These are phyloP conservation scores for Poteriospumella lacustris DNA, from an alignment of 108 stramenopile species.

Conservation along the genomic window DNA sequence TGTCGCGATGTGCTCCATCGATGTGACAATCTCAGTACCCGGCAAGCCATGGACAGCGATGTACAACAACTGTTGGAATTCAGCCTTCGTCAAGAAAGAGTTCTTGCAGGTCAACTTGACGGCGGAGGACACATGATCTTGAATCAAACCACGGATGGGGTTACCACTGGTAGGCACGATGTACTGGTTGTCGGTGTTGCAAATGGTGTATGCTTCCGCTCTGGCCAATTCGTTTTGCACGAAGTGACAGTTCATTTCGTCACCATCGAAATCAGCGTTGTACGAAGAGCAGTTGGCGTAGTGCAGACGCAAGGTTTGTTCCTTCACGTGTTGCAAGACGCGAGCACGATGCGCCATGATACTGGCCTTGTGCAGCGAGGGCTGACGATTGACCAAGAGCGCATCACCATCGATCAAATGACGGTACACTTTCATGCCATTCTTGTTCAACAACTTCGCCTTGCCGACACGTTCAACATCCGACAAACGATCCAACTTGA, in stretches of 20 bases:
- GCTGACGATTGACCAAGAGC: constrained; percentile 95
- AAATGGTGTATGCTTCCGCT: constrained; percentile 86
- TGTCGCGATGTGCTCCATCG: constrained; percentile 66
- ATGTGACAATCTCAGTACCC: constrained; percentile 75
- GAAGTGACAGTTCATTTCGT: constrained; percentile 99
- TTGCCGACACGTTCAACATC: constrained; percentile 19
- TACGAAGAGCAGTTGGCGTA: constrained; percentile 99
- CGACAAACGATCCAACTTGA: constrained; percentile 63
- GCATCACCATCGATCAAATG: constrained; percentile 91
- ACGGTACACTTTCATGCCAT: constrained; percentile 78
- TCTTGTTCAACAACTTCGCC: constrained; percentile 14
- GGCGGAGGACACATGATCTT: constrained; percentile 95
- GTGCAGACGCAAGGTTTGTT: constrained; percentile 94
- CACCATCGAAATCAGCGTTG: constrained; percentile 99
- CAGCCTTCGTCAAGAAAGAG: constrained; percentile 80
- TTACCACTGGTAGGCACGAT: constrained; percentile 90
- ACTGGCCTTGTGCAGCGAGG: constrained; percentile 96
- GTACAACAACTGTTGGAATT: constrained; percentile 86
- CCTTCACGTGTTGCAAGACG: constrained; percentile 78
- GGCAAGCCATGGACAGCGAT: constrained; percentile 72
- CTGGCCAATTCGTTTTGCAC: constrained; percentile 88
- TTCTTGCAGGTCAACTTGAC: constrained; percentile 89
- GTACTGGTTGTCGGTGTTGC: constrained; percentile 83
- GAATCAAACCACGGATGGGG: constrained; percentile 94
- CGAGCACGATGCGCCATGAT: constrained; percentile 99